Evolutionary conservation across 495 filamentous ascomycete species (phyloP), one percentile per base, ranked within the genome.

Genomic region (Oleoguttula mirabilis): DNA sequence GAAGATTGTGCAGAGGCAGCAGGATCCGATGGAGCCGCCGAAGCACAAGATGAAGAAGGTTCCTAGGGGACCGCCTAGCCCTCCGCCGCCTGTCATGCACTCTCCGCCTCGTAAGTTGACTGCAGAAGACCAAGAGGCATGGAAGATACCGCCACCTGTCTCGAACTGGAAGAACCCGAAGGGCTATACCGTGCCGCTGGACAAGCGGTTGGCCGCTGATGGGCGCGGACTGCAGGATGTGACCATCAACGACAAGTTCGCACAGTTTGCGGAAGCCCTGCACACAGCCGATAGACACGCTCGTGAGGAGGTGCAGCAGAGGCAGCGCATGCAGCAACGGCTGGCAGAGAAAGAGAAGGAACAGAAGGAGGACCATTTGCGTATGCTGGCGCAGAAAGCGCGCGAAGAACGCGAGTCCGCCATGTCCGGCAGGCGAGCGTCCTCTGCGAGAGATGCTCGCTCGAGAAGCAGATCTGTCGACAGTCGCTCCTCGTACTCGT

Each of bases 131-230:
- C 92, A 96, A 63, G 90, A 95, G 61, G 82, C 80, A 11, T 98
- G 90, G 90, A 84, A 78, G 47, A 93, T 98, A 24, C 87, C 90
- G 0, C 88, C 90, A 0, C 81, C 92, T 0, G 81, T 99, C 2
- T 92, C 84, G 12, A 94, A 95, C 59, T 99, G 90, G 90, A 99
- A 99, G 73, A 99, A 99, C 55, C 84, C 88, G 0, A 95, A 94
- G 65, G 90, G 90, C 56, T 99, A 94, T 54, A 99, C 90, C 0
- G 85, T 99, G 2, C 86, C 90, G 3, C 65, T 99, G 17, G 92
- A 96, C 57, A 99, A 96, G 67, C 82, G 90, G 58, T 65, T 99
- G 48, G 90, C 90, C n/a, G 87, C 90, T 1, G 88, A 95, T 64
- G 90, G 90, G 2, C 75, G 92, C 54, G 84, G 84, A 6, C 63